Evolutionary conservation across 495 filamentous ascomycete species (phyloP), one percentile per base, ranked within the genome.

Genomic region (Podospora pseudopauciseta): DNA sequence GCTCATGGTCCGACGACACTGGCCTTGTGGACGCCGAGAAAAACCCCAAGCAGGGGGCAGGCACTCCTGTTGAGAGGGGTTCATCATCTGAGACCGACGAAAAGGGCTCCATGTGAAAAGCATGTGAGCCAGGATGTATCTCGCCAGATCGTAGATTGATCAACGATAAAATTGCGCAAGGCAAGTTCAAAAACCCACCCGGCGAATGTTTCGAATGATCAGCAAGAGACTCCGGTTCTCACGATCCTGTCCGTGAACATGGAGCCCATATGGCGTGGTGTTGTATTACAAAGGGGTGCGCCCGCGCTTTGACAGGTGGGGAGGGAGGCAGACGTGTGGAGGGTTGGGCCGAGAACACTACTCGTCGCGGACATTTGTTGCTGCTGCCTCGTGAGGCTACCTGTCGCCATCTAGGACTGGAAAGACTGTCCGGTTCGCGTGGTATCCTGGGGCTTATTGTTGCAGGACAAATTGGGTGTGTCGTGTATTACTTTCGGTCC

Each of bases 331-430:
- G 0, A 19, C n/a, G n/a, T n/a, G 23, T 58, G 55, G 55, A 58
- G 55, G 1, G 30, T 49, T 9, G 39, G 39, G 39, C 39, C 39
- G 39, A 49, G 39, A 23, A 23, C 23, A 58, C 55, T 58, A 15
- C 54, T 32, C 39, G 13, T 49, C 39, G 39, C 39, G 39, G 39
- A 49, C 39, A 49, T 26, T 58, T 58, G 55, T 5, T 58, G 55
- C 55, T 58, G 55, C n/a, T 58, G 55, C 55, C 55, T 58, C 55
- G 55, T 58, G 55, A 58, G 55, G 55, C 55, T 58, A n/a, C n/a
- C 6, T 58, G 23, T 58, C n/a, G 18, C 23, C 5, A 58, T 32
- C 55, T 26, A 19, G 23, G 55, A 58, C 11, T 5, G n/a, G 55
- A 58, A 20, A 20, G n/a, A 58, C 23, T 11, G n/a, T 58, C 55